Percentiles rank a stretch among this genome's conserved stretches.
These are phyloP conservation scores for Eimeria maxima DNA, from an alignment of 169 alveolate species.

Conservation along the genomic window DNA sequence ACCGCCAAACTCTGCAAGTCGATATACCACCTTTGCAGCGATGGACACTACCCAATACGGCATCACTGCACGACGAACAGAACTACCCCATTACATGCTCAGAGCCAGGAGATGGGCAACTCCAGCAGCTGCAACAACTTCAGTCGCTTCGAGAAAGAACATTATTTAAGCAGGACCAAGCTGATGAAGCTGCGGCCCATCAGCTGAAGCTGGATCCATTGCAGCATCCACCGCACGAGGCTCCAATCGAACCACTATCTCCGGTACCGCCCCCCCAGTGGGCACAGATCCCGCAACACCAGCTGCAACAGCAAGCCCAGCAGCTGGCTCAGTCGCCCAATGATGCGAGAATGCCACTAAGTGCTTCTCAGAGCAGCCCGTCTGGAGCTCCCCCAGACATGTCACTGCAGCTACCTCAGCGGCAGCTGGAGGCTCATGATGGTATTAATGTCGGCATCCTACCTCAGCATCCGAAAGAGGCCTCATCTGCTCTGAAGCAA, in stretches of 20 bases:
- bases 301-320: conserved; percentile 18
- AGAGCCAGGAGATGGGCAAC: conserved; percentile 6
- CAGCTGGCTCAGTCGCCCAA: neutral
- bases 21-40: neutral
- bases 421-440: neutral
- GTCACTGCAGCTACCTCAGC: conserved; percentile 24
- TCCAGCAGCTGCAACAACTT: conserved; percentile 53
- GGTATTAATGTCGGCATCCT: neutral
- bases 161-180: neutral
- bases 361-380: conserved; percentile 34
- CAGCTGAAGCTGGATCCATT: conserved; percentile 1
- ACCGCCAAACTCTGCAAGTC: neutral
- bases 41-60: neutral
- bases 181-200: neutral
- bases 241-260: conserved; percentile 36
- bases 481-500: neutral
- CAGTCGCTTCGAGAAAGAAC: conserved; percentile 16
- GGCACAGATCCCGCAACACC: conserved; percentile 66
- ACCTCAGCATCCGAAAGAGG: neutral
- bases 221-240: conserved; percentile 31
- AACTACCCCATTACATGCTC: conserved; percentile 27
- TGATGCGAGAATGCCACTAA: neutral
- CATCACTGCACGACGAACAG: conserved; percentile 36
- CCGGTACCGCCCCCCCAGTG: conserved; percentile 75
- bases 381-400: conserved; percentile 12